Evolutionary conservation across 2,329 filamentous ascomycete species (phyloP), one percentile per base, ranked within the genome.

Genomic region (Ophiostoma piceae): DNA sequence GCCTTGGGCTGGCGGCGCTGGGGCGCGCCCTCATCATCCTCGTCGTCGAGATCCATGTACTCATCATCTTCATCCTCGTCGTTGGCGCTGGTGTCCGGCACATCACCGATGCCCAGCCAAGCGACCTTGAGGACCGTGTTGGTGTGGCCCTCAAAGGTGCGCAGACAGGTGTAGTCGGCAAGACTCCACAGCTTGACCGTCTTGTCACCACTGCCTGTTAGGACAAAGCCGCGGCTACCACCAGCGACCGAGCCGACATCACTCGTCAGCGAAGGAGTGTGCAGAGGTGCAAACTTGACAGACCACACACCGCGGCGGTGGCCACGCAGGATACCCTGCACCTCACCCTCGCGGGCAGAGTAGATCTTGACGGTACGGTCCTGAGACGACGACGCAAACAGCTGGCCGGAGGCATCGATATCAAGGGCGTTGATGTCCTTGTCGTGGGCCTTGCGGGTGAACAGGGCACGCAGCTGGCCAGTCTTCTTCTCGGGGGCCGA

Each of bases 401-500:
- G 80, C n/a, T 88, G 87, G 4, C 87, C 87, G 1, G 86, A 84
- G 29, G 88, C 85, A 73, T 93, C 92, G 12, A 95, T 84, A 73
- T 96, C 92, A 67, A 99, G 86, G 2, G 95, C 93, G 75, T 99
- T 99, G 80, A 99, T 99, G 74, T 99, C 95, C 78, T 99, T 99
- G 77, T 99, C 95, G 79, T 99, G 95, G 0, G 95, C 95, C 79
- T 97, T 96, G 70, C 95, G 87, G 0, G 95, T 98, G 78, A 92
- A 99, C 4, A 89, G 92, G 92, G 74, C 88, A 83, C 11, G 88
- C 81, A 11, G 85, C 83, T 70, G 85, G 1, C 80, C 78, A 68
- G 83, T 81, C 43, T 81, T 22, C 77, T 29, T 66, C n/a, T 66
- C 39, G 11, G 16, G 35, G 35, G 35, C 35, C 68, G 85, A 78